Conservation (phyloP, 345 rosid genomes). For the Aethionema arabicum region DNA sequence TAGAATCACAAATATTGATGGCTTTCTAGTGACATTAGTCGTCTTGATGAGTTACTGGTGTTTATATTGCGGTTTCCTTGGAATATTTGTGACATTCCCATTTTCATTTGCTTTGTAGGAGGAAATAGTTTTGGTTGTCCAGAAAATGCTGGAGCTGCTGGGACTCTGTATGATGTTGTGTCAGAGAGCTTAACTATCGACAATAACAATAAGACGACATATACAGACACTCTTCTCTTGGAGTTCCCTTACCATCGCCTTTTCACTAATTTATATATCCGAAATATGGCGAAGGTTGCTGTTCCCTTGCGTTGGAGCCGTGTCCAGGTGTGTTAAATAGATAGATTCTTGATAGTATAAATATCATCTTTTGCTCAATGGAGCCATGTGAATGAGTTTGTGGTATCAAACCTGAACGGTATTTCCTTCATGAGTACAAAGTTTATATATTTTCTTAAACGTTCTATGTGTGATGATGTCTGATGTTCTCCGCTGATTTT, state of each 20-base stretch:
- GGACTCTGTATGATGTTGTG: conserved; percentile 91
- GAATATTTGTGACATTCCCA: neutral
- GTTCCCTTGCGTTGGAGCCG: conserved; percentile 99
- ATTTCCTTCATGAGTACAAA: neutral
- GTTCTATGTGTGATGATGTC: neutral
- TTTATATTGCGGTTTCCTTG: neutral
- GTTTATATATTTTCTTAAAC: neutral
- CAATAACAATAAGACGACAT: conserved; percentile 73
- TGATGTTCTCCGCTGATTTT: neutral
- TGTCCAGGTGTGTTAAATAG: conserved; percentile 75
- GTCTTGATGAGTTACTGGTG: conserved; percentile 2
- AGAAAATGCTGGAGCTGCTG: conserved; percentile 91
- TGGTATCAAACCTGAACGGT: neutral
- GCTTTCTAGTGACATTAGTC: neutral
- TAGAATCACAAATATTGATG: no score
- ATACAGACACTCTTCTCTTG: conserved; percentile 82
- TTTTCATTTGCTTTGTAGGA: conserved; percentile 47
- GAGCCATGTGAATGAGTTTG: conserved; percentile 4
- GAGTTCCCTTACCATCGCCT: conserved; percentile 93
- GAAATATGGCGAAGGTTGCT: conserved; percentile 75
- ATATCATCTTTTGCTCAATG: neutral
- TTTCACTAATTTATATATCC: conserved; percentile 82
- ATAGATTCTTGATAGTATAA: conserved; percentile 7
- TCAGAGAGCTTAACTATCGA: conserved; percentile 75
- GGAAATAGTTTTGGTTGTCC: conserved; percentile 80